These are phyloP conservation scores for Ilyonectria sp. DNA, from an alignment of 2,329 filamentous ascomycete species.

Conservation along the genomic window DNA sequence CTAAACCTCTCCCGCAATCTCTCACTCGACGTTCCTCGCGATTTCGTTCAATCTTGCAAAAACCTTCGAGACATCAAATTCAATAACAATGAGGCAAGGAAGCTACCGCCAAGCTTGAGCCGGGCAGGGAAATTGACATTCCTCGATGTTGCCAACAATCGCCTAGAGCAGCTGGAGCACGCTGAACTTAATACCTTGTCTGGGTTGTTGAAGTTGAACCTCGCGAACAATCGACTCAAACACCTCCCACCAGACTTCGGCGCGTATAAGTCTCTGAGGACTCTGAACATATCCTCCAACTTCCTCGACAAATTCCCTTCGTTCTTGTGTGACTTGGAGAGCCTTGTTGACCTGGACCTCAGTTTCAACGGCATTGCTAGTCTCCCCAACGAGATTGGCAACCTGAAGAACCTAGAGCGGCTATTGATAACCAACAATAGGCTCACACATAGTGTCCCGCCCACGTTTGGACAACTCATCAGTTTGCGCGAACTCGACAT, in stretches of 20 bases:
- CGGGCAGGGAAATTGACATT: constrained; percentile 87
- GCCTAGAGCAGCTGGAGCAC: constrained; percentile 88
- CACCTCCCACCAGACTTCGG: constrained; percentile 86
- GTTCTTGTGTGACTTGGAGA: constrained; percentile 86
- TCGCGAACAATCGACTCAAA: constrained; percentile 93
- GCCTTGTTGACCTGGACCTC: constrained; percentile 92
- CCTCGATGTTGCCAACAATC: constrained; percentile 95
- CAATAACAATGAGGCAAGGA: constrained; percentile 92
- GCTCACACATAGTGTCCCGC: constrained; percentile 81
- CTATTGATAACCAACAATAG: constrained; percentile 97
- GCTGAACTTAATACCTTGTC: constrained; percentile 83
- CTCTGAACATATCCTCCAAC: constrained; percentile 94
- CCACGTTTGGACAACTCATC: constrained; percentile 78
- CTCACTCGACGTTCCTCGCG: constrained; percentile 91
- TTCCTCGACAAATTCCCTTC: constrained; percentile 87
- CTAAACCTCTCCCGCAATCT: constrained; percentile 94
- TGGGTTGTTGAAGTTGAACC: constrained; percentile 87
- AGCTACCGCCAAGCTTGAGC: constrained; percentile 86
- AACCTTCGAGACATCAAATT: constrained; percentile 96
- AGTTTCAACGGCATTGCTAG: constrained; percentile 93
- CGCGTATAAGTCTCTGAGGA: constrained; percentile 83
- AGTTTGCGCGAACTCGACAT: constrained; percentile 93
- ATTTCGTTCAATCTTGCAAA: constrained; percentile 95
- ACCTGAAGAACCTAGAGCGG: constrained; percentile 84
- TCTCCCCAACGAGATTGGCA: constrained; percentile 84